Percentiles rank a stretch among this genome's conserved stretches.
Conservation (phyloP, 2,329 filamentous ascomycete genomes). For the Aschersonia sp. region DNA sequence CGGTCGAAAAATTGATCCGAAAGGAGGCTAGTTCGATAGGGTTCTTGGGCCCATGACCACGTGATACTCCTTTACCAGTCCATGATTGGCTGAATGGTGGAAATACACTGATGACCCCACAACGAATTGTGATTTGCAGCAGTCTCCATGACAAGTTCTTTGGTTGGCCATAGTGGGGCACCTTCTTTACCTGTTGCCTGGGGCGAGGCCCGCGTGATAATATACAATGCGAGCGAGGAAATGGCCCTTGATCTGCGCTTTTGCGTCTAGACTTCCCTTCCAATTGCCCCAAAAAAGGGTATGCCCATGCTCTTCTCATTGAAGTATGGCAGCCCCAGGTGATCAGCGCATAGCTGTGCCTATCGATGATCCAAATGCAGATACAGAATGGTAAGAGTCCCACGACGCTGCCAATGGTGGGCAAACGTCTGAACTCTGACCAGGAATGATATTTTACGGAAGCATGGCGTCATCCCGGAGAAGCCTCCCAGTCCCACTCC, state of each 20-base stretch:
- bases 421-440: constrained; percentile 10
- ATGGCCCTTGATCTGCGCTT: too few relatives aligned
- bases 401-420: constrained; percentile 7
- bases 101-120: not conserved
- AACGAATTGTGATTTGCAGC: not conserved
- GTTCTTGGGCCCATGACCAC: constrained; percentile 20
- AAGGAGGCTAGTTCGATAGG: constrained; percentile 23
- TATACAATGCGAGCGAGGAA: too few relatives aligned
- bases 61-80: constrained; percentile 12
- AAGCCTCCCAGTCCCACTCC: constrained; percentile 92
- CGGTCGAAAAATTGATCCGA: constrained; percentile 21
- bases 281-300: too few relatives aligned
- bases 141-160: not conserved
- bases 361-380: constrained; percentile 87
- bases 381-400: constrained; percentile 76
- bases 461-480: constrained; percentile 94
- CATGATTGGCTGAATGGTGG: constrained; percentile 8
- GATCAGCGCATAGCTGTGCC: constrained; percentile 63
- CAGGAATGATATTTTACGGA: constrained; percentile 97
- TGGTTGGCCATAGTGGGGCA: too few relatives aligned
- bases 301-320: not conserved
- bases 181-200: too few relatives aligned
- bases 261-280: too few relatives aligned
- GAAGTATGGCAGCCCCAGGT: constrained; percentile 41
- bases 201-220: too few relatives aligned